phyloP scores from a whole-genome alignment of 2,329 filamentous ascomycete genomes.

The Lachnellula cervina region DNA sequence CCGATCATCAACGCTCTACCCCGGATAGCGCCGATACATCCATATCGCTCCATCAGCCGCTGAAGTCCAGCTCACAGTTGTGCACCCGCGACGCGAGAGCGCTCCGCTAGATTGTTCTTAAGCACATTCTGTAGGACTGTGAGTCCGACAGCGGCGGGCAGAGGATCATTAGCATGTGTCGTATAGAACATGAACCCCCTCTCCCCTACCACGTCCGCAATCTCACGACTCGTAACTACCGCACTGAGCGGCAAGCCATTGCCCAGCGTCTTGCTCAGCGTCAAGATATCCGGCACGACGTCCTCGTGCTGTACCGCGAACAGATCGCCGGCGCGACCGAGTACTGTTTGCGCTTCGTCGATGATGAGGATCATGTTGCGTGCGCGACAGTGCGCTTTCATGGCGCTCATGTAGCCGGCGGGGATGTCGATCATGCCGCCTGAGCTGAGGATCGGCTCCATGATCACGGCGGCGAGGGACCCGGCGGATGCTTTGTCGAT shows the following conservation, averaged over 20 bases:
- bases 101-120: constrained; percentile 45
- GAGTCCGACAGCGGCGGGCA: constrained; percentile 54
- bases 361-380: constrained; percentile 54
- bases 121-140: constrained; percentile 59
- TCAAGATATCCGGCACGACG: constrained; percentile 44
- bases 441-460: constrained; percentile 51
- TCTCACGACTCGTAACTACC: constrained; percentile 50
- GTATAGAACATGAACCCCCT: constrained; percentile 53
- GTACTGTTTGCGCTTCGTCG: constrained; percentile 56
- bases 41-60: constrained; percentile 46
- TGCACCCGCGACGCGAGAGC: constrained; percentile 36
- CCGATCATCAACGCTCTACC: constrained; percentile 55
- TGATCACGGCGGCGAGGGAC: constrained; percentile 57
- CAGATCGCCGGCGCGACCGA: constrained; percentile 52
- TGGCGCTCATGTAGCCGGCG: constrained; percentile 50
- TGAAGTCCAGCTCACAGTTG: constrained; percentile 31
- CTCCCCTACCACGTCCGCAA: constrained; percentile 45
- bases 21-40: constrained; percentile 57
- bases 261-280: constrained; percentile 56
- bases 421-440: constrained; percentile 58
- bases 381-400: constrained; percentile 49
- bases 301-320: constrained; percentile 51
- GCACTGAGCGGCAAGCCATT: constrained; percentile 55
- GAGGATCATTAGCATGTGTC: constrained; percentile 56
- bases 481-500: constrained; percentile 50